Base-by-base conservation (phyloP, 1,139 yeast genomes). In the Candida glucosophila region DNA sequence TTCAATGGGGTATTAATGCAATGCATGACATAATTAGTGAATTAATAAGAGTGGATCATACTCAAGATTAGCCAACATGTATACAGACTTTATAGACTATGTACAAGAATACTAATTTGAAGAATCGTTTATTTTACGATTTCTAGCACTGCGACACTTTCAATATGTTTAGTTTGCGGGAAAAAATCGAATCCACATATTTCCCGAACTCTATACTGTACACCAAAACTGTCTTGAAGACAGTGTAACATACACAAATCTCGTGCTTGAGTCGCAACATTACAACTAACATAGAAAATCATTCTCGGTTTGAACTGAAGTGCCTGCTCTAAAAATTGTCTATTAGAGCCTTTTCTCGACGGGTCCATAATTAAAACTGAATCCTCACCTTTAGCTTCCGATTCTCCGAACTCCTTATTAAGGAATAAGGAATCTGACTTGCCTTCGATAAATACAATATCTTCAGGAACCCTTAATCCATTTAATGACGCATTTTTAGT, bases 1-100 rank as follows among this genome's bases (percentile, higher is more conserved):
- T 81, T 6, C 63, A 65, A 20, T 83, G 94, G 94, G 94, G 80
- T 2, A 64, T 69, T 8, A 67, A 67, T 30, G 55, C 73, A 2
- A 51, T 70, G 49, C 52, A 62, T 32, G 79, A 73, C 33, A 51
- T 75, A 20, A 63, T 73, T 15, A 7, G 8, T 11, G 23, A 21
- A 10, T 12, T 21, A 21, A 7, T 21, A 8, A 16, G 18, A 19
- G 5, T 16, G n/a, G 8, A 16, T 16, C n/a, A 8, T 16, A 16
- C 18, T 21, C n/a, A 8, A 7, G 23, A 21, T 21, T 6, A 10
- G 7, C 8, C 7, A 7, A 8, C 8, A 19, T 19, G 11, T 19
- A 19, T 16, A 16, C 8, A 16, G 8, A n/a, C 18, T 8, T 16
- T 8, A 8, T 8, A n/a, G n/a, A 8, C 18, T 16, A 16, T 8